Percentiles rank a stretch among this genome's conserved stretches.
These are phyloP conservation scores for Aspergillus viridinutans DNA, from an alignment of 2,329 filamentous ascomycete species.

Conservation along the genomic window DNA sequence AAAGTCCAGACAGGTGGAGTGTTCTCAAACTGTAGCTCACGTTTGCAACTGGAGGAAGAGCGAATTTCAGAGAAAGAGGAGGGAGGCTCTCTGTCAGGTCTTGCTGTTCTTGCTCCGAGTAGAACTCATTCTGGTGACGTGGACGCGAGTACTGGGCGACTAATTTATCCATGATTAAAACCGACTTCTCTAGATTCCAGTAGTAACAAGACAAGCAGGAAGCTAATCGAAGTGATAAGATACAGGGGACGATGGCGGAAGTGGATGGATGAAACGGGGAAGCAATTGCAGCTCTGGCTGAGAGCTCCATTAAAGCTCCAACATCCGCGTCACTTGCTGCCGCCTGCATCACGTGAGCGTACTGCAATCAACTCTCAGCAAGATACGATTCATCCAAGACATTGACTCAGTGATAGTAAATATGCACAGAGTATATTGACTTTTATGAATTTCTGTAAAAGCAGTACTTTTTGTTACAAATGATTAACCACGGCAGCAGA, in stretches of 20 bases:
- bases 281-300: conserved; percentile 15
- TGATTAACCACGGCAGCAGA: background rate
- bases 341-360: conserved; percentile 30
- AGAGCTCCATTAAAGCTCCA: conserved; percentile 25
- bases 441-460: background rate
- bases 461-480: background rate
- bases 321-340: conserved; percentile 33
- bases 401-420: background rate
- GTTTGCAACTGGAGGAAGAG: conserved; percentile 86
- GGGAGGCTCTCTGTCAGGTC: conserved; percentile 68
- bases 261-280: conserved; percentile 12
- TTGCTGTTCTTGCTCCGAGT: conserved; percentile 68
- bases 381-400: background rate
- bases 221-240: conserved; percentile 1
- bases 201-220: background rate
- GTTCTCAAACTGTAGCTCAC: conserved; percentile 49
- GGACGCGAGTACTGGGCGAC: conserved; percentile 87
- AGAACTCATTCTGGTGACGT: conserved; percentile 67
- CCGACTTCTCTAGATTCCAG: background rate
- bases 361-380: background rate
- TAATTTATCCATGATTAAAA: conserved; percentile 74
- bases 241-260: conserved; percentile 3
- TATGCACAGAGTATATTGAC: background rate
- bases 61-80: conserved; percentile 85
- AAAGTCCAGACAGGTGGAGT: background rate